Evolutionary conservation across 1,139 yeast genomes (phyloP).

Genomic region (Suhomyces choctaworum): DNA sequence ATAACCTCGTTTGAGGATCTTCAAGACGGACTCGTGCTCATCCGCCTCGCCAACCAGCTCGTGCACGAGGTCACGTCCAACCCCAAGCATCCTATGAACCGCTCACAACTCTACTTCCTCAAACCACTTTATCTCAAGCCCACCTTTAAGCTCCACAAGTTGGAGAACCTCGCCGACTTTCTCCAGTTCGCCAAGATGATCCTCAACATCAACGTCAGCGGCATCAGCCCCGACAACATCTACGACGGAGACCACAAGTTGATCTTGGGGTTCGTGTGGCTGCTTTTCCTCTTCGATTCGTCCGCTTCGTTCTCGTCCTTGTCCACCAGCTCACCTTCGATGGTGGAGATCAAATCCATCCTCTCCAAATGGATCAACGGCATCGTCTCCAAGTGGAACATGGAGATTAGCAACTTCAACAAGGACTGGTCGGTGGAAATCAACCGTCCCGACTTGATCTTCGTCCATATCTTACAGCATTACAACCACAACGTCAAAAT

Average conservation of each 20-base stretch:
- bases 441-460: constrained; percentile 30
- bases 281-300: constrained; percentile 54
- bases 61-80: constrained; percentile 23
- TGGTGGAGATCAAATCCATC: constrained; percentile 34
- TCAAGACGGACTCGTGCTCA: constrained; percentile 42
- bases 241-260: constrained; percentile 63
- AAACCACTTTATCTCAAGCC: constrained; percentile 49
- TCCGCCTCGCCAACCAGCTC: constrained; percentile 36
- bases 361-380: constrained; percentile 37
- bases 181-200: constrained; percentile 55
- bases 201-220: constrained; percentile 51
- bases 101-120: constrained; percentile 24
- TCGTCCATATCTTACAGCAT: constrained; percentile 26
- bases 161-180: constrained; percentile 61
- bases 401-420: constrained; percentile 33
- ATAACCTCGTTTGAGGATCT: constrained; percentile 35
- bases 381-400: constrained; percentile 21
- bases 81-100: constrained; percentile 18
- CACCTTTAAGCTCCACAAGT: constrained; percentile 54
- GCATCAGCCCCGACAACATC: constrained; percentile 69
- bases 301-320: constrained; percentile 36
- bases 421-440: constrained; percentile 42
- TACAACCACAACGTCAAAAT: constrained; percentile 13
- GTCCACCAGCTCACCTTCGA: constrained; percentile 38
- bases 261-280: constrained; percentile 68